Evolutionary conservation across 1,139 yeast genomes (phyloP).

Genomic region (Debaryomycetaceae sp.): DNA sequence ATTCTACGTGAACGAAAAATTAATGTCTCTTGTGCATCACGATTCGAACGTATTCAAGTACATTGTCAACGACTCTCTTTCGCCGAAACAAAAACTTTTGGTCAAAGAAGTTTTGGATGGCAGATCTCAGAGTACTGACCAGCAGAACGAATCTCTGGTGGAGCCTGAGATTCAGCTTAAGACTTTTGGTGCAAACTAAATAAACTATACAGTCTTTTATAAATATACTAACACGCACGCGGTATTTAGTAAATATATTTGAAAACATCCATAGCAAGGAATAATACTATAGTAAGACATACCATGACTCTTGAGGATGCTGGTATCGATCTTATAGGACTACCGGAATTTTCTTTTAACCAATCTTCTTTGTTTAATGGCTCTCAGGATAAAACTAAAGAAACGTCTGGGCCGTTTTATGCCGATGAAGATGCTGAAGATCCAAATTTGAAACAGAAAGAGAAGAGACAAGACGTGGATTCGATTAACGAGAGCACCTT

Average conservation of each 20-base stretch:
- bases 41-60: conserved; percentile 53
- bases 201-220: not conserved
- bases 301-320: not conserved
- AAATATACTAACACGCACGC: not conserved
- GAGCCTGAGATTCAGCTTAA: conserved; percentile 32
- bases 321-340: not conserved
- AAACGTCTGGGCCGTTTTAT: not conserved
- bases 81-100: conserved; percentile 31
- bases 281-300: not conserved
- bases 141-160: conserved; percentile 10
- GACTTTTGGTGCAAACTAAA: conserved; percentile 22
- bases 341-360: not conserved
- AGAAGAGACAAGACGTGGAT: not conserved
- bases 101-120: conserved; percentile 42
- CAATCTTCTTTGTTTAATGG: not conserved
- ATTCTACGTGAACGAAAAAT: conserved; percentile 47
- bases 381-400: not conserved
- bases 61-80: conserved; percentile 39
- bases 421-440: not conserved
- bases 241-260: not conserved
- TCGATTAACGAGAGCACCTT: not conserved
- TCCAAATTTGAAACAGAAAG: not conserved
- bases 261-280: not conserved
- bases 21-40: conserved; percentile 49
- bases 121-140: conserved; percentile 6